Conservation (phyloP, 805 yeast genomes). For the Saccharomycopsis amapae region DNA sequence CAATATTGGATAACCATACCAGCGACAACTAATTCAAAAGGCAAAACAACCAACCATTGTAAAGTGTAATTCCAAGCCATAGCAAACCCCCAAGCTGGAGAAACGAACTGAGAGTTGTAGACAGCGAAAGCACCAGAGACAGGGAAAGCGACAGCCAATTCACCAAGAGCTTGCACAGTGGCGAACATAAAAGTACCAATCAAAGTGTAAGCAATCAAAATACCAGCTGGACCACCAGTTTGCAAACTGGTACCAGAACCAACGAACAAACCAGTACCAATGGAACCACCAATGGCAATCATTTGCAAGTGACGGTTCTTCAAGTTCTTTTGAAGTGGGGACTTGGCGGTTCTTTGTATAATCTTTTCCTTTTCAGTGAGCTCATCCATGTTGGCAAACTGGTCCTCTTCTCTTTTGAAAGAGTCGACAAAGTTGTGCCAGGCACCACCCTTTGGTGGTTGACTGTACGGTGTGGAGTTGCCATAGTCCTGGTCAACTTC, state of each 20-base stretch:
- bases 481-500: slow-evolving; percentile 21
- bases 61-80: slow-evolving; percentile 47
- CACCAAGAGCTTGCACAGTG: slow-evolving; percentile 53
- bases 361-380: slow-evolving; percentile 36
- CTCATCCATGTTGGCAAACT: slow-evolving; percentile 17
- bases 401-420: slow-evolving; percentile 33
- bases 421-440: slow-evolving; percentile 34
- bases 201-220: slow-evolving; percentile 48
- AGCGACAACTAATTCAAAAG: slow-evolving; percentile 54
- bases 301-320: slow-evolving; percentile 54
- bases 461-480: slow-evolving; percentile 10
- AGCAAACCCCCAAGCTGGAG: slow-evolving; percentile 50
- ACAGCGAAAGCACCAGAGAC: slow-evolving; percentile 47
- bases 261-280: slow-evolving; percentile 65
- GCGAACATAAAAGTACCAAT: slow-evolving; percentile 50
- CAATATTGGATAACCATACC: slow-evolving; percentile 52
- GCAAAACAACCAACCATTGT: slow-evolving; percentile 50
- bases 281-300: slow-evolving; percentile 67
- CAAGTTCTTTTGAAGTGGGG: slow-evolving; percentile 49
- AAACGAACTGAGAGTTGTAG: slow-evolving; percentile 44
- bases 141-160: slow-evolving; percentile 46
- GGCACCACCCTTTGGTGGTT: slow-evolving; percentile 1
- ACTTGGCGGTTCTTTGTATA: slow-evolving; percentile 34
- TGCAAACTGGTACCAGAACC: slow-evolving; percentile 55
- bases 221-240: slow-evolving; percentile 59